Conservation (phyloP, 2,329 filamentous ascomycete genomes). For the Myriosclerotinia scirpicola region DNA sequence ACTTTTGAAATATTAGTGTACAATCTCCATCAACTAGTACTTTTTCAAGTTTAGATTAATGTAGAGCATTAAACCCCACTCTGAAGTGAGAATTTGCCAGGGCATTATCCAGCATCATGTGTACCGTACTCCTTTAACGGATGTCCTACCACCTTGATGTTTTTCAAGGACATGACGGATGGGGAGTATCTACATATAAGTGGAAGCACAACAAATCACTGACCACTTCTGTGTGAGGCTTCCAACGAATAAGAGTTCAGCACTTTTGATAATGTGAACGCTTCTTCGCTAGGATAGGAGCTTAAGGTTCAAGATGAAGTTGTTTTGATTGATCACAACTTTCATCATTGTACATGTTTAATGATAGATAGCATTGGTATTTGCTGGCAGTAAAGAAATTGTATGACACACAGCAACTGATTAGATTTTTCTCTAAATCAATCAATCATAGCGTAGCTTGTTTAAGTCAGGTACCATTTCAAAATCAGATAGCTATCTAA, state of each 20-base stretch:
- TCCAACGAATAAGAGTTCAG: slow-evolving; percentile 10
- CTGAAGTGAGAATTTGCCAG: not conserved
- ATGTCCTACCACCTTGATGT: slow-evolving; percentile 5
- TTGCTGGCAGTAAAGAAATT: slow-evolving; percentile 1
- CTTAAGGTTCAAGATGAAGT: not conserved
- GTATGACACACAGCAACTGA: slow-evolving; percentile 16
- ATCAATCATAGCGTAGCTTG: not conserved
- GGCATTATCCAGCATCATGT: not conserved
- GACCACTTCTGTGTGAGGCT: slow-evolving; percentile 10
- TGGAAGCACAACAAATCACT: slow-evolving; percentile 11
- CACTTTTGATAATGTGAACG: not conserved
- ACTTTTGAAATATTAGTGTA: not conserved
- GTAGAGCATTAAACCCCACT: not conserved
- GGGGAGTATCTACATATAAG: not conserved
- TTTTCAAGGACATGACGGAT: slow-evolving; percentile 4
- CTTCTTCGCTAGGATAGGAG: not conserved
- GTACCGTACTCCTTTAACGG: not conserved
- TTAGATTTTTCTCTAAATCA: not conserved
- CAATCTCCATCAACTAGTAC: not conserved
- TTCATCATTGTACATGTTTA: slow-evolving; percentile 17
- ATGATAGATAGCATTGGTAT: slow-evolving; percentile 5
- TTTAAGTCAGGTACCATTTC: not conserved
- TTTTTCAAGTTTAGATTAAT: not conserved
- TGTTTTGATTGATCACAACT: slow-evolving; percentile 1
- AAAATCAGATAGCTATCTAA: not conserved